Evolutionary conservation across 805 yeast genomes (phyloP), one percentile per base, ranked within the genome.

Genomic region (Metschnikowia aberdeeniae): DNA sequence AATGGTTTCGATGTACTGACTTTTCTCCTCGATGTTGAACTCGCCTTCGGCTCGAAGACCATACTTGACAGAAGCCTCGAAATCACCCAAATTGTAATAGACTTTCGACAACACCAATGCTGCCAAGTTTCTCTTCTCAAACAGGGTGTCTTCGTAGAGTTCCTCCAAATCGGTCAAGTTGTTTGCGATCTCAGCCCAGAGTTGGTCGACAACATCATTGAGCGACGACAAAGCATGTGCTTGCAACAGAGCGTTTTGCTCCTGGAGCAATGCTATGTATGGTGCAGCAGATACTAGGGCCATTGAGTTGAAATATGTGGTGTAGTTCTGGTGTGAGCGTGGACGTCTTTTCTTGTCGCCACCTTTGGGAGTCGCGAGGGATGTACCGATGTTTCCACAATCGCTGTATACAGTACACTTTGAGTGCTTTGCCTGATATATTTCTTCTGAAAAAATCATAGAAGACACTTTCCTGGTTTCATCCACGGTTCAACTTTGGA

Each of bases 111-210:
- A 90, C 48, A 93, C 78, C 48, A 93, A 73, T 2, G 99, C 98
- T 7, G 98, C 98, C 59, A 92, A 75, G 38, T 79, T 69, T 55
- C 95, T 79, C 50, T 85, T 81, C 44, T 81, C 81, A 66, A 92
- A 93, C 20, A 75, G 65, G 47, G 78, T 76, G 63, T 92, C 96
- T 67, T 93, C 98, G 59, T 84, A 89, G 44, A 93, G 72, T 52
- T 89, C 95, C 69, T 93, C 99, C 58, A 93, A 86, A 44, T 86
- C 89, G 26, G 87, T 73, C 50, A 93, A 80, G 59, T 78, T 82
- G 68, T 93, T 93, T 46, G 99, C 95, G 46, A 93, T 86, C 71
- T 93, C 98, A 3, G 99, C 89, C 99, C 99, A 93, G 47, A 89
- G 76, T 65, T 88, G 90, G 68, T 89, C 96, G 42, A 89, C 97